Evolutionary conservation across 257 asterid species (phyloP).

Genomic region (Scutellaria barbata): DNA sequence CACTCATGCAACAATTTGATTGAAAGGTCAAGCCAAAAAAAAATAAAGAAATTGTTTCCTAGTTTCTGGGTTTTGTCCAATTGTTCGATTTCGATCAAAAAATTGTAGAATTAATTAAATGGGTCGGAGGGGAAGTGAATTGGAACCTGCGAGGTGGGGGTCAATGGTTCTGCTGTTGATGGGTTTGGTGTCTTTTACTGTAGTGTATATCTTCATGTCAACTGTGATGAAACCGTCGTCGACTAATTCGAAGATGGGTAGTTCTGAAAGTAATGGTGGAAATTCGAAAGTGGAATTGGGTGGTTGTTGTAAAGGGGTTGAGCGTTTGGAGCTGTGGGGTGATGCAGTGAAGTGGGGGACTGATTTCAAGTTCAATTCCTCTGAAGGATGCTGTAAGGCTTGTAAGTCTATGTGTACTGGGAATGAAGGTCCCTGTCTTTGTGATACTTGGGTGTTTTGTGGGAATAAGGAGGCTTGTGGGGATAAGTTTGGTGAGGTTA

Average conservation of each 20-base stretch:
- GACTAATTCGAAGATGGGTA: slow-evolving; percentile 30
- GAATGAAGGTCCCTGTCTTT: slow-evolving; percentile 83
- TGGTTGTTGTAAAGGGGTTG: slow-evolving; percentile 77
- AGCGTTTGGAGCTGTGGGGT: slow-evolving; percentile 89
- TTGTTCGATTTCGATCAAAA: slow-evolving; percentile 21
- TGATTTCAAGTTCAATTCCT: slow-evolving; percentile 79
- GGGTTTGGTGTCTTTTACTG: slow-evolving; percentile 73
- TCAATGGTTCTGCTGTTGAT: slow-evolving; percentile 61
- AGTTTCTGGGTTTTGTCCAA: slow-evolving; percentile 41
- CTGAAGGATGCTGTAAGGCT: slow-evolving; percentile 74
- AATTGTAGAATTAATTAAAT: slow-evolving; percentile 36
- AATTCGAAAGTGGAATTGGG: slow-evolving; percentile 32
- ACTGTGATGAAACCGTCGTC: slow-evolving; percentile 49
- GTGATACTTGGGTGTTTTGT: slow-evolving; percentile 96
- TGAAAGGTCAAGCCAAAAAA: slow-evolving; percentile 22
- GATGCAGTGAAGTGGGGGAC: slow-evolving; percentile 94
- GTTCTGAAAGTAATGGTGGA: slow-evolving; percentile 27
- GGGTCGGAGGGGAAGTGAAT: slow-evolving; percentile 82
- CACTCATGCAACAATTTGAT: slow-evolving; percentile 36
- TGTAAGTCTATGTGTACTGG: slow-evolving; percentile 84
- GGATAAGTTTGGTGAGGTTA: slow-evolving; percentile 82
- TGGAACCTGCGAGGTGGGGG: slow-evolving; percentile 66
- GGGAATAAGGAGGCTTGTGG: slow-evolving; percentile 81
- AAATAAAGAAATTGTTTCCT: slow-evolving; percentile 13
- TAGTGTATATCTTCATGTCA: slow-evolving; percentile 71